Base-by-base conservation (phyloP, 345 rosid species). In the Excoecaria agallocha region DNA sequence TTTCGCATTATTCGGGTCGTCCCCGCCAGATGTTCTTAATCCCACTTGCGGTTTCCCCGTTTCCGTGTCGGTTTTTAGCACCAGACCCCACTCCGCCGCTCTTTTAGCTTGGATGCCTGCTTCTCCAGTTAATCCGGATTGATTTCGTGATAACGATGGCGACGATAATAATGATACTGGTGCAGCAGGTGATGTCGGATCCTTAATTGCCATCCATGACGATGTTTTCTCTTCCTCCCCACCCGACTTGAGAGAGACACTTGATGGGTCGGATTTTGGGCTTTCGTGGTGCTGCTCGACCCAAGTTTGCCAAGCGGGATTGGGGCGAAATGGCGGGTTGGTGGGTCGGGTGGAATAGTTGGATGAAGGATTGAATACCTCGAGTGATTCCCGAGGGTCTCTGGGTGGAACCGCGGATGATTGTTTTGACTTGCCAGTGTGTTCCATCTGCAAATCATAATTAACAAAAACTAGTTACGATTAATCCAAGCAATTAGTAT, bases 11-110 rank as follows among this genome's bases (percentile, higher is more conserved):
- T 74, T 84, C 65, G 85, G 84, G 0, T 90, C 93, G 0, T 89
- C 89, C 30, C 93, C 98, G 13, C 97, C 97, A 17, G 97, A 94
- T 59, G 77, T 92, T 82, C 98, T 77, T 1, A 87, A 95, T 2
- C 71, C 58, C 3, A 94, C 98, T 61, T 89, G 89, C 12, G 95
- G 97, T 82, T 88, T 94, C 13, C 98, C 98, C 0, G 95, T 89
- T 81, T 92, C 89, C 0, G 81, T 81, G 20, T 92, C 97, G 0
- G 98, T 91, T 72, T 88, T 89, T 67, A 94, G 77, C 8, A 91
- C 90, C 37, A 94, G 74, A n/a, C 98, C 98, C 98, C 98, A 94
- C 84, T 94, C 98, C 3, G 98, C 98, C 11, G 98, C 97, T 59
- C 98, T 88, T 76, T 92, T 88, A 39, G 87, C 91, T 0, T 95